Evolutionary conservation across 768 basidiomycete species (phyloP).

Genomic region (Paxillus ammoniavirescens): DNA sequence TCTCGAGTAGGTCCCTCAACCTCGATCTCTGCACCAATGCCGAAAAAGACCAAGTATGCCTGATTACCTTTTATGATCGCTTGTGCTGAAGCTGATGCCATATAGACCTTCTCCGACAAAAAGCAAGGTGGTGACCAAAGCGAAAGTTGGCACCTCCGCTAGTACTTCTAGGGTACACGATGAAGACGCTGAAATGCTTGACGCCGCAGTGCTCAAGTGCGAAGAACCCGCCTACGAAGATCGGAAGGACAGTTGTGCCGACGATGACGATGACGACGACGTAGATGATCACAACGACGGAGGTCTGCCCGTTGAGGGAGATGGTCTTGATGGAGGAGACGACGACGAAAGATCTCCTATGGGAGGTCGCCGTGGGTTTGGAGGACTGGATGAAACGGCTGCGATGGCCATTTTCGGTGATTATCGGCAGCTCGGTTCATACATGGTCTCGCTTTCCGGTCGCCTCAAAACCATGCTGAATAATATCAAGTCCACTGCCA

Average conservation of each 20-base stretch:
- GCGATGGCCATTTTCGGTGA: slow-evolving; percentile 84
- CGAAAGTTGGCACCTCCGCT: slow-evolving; percentile 53
- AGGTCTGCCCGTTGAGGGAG: slow-evolving; percentile 45
- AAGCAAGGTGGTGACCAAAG: slow-evolving; percentile 59
- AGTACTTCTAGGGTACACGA: slow-evolving; percentile 65
- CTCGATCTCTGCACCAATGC: slow-evolving; percentile 55
- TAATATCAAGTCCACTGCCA: slow-evolving; percentile 83
- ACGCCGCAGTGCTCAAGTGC: slow-evolving; percentile 52
- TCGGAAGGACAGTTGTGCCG: slow-evolving; percentile 42
- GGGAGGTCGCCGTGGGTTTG: slow-evolving; percentile 40
- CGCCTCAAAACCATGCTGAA: slow-evolving; percentile 89
- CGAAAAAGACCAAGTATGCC: slow-evolving; percentile 69
- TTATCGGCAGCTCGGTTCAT: slow-evolving; percentile 86
- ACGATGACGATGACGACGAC: slow-evolving; percentile 32
- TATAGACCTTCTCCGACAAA: slow-evolving; percentile 50
- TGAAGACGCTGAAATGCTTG: slow-evolving; percentile 78
- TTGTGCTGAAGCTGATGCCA: slow-evolving; percentile 10
- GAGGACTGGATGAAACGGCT: slow-evolving; percentile 63
- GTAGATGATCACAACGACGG: slow-evolving; percentile 50
- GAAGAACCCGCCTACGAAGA: slow-evolving; percentile 44
- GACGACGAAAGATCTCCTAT: slow-evolving; percentile 35
- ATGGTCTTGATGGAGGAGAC: slow-evolving; percentile 43
- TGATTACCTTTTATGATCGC: slow-evolving; percentile 4
- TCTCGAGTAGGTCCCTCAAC: slow-evolving; percentile 47
- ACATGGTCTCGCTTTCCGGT: slow-evolving; percentile 85